phyloP scores from a whole-genome alignment of 805 yeast genomes.

The Debaryomyces hansenii region DNA sequence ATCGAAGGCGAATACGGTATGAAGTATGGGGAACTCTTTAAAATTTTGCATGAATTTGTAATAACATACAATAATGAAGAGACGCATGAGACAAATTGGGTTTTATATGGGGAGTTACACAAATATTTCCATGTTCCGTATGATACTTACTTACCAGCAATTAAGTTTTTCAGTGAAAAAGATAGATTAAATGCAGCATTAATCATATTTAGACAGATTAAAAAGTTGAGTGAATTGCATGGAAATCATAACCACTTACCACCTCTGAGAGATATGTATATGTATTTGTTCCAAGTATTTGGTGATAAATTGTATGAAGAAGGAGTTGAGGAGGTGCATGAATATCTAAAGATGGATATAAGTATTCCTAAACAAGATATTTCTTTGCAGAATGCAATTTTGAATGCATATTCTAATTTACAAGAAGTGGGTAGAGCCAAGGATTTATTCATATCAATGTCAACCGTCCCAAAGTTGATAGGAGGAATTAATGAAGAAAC shows the following conservation, averaged over 20 bases:
- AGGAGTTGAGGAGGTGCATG: constrained; percentile 66
- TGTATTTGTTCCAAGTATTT: constrained; percentile 59
- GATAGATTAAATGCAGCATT: constrained; percentile 63
- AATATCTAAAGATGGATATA: constrained; percentile 60
- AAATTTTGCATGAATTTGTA: constrained; percentile 29
- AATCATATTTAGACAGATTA: constrained; percentile 59
- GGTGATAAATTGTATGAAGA: constrained; percentile 59
- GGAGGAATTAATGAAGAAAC: constrained; percentile 64
- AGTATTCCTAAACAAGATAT: constrained; percentile 53
- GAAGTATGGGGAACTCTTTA: constrained; percentile 29
- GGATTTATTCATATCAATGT: constrained; percentile 60
- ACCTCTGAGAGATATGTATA: constrained; percentile 53
- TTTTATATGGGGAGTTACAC: constrained; percentile 56
- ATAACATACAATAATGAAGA: constrained; percentile 27
- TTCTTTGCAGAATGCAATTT: constrained; percentile 56
- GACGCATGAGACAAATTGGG: constrained; percentile 52
- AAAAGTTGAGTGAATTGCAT: constrained; percentile 53
- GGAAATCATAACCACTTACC: constrained; percentile 32
- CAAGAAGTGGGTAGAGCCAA: constrained; percentile 56
- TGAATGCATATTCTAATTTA: constrained; percentile 62
- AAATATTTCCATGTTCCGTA: constrained; percentile 57
- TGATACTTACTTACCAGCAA: constrained; percentile 57
- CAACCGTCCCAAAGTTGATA: constrained; percentile 45
- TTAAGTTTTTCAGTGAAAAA: constrained; percentile 54
- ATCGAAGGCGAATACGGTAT: constrained; percentile 19